Conservation (phyloP, 163 green algal species). For the Scenedesmus sp. region DNA sequence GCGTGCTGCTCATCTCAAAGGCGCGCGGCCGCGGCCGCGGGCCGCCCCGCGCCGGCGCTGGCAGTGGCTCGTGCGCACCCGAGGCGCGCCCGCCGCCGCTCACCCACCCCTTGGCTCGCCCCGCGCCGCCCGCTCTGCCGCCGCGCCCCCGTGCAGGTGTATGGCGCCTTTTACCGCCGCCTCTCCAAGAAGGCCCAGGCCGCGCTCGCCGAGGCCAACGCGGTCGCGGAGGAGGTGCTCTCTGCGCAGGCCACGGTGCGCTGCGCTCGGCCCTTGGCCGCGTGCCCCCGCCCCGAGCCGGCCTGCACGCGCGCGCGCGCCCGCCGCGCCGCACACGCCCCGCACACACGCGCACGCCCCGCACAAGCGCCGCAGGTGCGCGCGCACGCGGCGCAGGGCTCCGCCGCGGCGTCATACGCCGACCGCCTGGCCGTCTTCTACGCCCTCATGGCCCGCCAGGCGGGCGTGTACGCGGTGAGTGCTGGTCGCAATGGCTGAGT, state of each 20-base stretch:
- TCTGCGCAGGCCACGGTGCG: constrained; percentile 68
- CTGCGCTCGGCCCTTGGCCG: constrained; percentile 13
- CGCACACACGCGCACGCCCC: too few relatives aligned
- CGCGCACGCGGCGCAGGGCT: constrained; percentile 51
- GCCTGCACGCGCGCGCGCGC: too few relatives aligned
- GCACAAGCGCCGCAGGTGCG: constrained; percentile 22
- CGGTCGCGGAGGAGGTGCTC: constrained; percentile 82
- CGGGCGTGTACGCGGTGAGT: constrained; percentile 58
- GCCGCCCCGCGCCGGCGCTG: too few relatives aligned
- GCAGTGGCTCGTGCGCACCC: background rate
- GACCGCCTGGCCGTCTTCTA: constrained; percentile 64
- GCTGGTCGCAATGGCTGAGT: too few relatives aligned
- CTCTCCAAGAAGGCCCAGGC: constrained; percentile 78
- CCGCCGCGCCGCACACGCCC: too few relatives aligned
- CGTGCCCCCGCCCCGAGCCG: too few relatives aligned
- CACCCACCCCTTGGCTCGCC: background rate
- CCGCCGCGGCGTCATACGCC: constrained; percentile 64
- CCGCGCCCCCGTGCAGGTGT: constrained; percentile 59
- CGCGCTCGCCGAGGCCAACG: constrained; percentile 80
- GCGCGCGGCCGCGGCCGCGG: too few relatives aligned
- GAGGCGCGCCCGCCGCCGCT: background rate
- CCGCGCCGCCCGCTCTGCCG: background rate
- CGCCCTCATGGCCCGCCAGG: constrained; percentile 55
- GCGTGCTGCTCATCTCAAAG: constrained; percentile 73
- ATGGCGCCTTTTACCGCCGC: constrained; percentile 77